Evolutionary conservation across 2,329 filamentous ascomycete genomes (phyloP), one percentile per base, ranked within the genome.

Genomic region (Apiospora kogelbergensis): DNA sequence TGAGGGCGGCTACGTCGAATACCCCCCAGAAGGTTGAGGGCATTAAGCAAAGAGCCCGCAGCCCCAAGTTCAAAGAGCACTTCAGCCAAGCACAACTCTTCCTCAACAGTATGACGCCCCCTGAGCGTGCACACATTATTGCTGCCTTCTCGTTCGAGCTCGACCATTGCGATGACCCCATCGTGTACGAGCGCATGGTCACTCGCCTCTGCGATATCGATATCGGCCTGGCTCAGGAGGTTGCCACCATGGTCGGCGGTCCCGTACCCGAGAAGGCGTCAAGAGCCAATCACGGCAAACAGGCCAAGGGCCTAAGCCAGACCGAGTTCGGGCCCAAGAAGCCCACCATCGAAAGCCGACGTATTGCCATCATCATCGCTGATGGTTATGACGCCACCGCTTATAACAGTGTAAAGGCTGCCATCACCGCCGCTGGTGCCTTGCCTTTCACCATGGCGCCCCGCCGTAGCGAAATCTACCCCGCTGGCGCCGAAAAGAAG

Each of bases 1-100:
- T 1, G 88, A 94, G 71, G 91, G 90, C 1, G 91, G 86, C 0
- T 96, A 94, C 72, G 78, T 88, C 4, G 91, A 94, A 63, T 91
- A 89, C 73, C 86, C 89, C 89, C 0, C 82, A 88, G 70, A 91
- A 90, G 78, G 80, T 93, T 1, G 83, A 82, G 5, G 92, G 92
- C 3, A 89, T 93, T 77, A 95, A 96, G 82, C 82, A 85, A 22
- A 89, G 93, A 13, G 82, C 90, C 6, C 84, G 88, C 76, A 92
- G 89, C 72, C 85, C 85, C 73, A 95, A 95, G 81, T 95, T 95
- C 84, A 86, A 85, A 72, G 92, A 96, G 71, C 92, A 95, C 77
- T 88, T 88, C 80, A 90, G 87, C 65, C 93, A 96, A 78, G 92
- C 93, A 0, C 92, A 95, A 76, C 83, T 95, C 1, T 96, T 96